Conservation (phyloP, 176 grass and related monocot genomes). For the Musa beccarii region DNA sequence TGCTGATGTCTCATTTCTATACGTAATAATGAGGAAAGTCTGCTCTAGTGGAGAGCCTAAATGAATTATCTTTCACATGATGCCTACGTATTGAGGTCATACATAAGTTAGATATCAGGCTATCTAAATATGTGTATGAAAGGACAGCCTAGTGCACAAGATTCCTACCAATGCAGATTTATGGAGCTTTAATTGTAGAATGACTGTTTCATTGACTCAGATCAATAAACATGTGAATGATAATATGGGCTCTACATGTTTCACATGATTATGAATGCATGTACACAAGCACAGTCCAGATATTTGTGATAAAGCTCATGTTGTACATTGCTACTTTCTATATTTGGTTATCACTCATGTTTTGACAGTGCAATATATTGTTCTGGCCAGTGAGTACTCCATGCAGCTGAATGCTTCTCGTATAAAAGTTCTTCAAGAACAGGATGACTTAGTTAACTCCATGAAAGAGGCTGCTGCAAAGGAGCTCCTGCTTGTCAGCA, state of each 20-base stretch:
- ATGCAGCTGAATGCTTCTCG: slow-evolving; percentile 21
- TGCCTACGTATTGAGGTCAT: not conserved
- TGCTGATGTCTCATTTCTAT: not conserved
- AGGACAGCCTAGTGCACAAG: not conserved
- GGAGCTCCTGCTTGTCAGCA: not conserved
- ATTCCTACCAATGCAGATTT: not conserved
- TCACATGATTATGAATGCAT: not conserved
- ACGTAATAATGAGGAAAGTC: not conserved
- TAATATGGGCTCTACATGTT: not conserved
- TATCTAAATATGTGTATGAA: not conserved
- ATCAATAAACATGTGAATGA: too few species aligned
- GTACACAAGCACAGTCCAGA: not conserved
- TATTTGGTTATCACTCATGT: not conserved
- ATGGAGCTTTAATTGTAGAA: not conserved
- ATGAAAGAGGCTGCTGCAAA: slow-evolving; percentile 22
- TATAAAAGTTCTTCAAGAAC: slow-evolving; percentile 18
- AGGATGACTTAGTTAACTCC: slow-evolving; percentile 15
- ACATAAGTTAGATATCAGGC: not conserved
- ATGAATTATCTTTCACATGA: not conserved
- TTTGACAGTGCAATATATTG: not conserved
- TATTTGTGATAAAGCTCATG: not conserved
- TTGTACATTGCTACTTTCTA: not conserved
- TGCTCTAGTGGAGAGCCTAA: not conserved
- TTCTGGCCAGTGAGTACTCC: slow-evolving; percentile 10
- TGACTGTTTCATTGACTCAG: not conserved